phyloP scores from a whole-genome alignment of 257 asterid species.

The Nicotiana otophora region DNA sequence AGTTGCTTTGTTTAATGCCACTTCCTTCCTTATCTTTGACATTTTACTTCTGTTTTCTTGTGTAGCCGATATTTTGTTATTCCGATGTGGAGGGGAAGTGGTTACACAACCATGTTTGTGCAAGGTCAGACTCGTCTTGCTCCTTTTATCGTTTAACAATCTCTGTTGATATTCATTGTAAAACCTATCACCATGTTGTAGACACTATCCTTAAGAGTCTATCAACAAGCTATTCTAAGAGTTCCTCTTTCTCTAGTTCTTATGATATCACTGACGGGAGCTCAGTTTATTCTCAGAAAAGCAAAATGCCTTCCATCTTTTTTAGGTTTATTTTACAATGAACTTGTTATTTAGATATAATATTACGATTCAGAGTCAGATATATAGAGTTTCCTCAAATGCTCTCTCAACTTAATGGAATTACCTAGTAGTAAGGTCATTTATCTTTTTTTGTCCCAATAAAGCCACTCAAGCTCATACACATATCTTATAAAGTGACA shows the following conservation, averaged over 20 bases:
- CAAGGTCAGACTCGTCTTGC: conserved; percentile 49
- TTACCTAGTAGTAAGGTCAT: no score
- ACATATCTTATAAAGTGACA: no score
- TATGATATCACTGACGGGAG: background rate
- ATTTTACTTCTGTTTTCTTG: conserved; percentile 13
- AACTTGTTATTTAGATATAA: background rate
- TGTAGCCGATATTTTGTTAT: conserved; percentile 84
- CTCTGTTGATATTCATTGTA: background rate
- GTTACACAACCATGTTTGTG: conserved; percentile 80
- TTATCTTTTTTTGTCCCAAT: no score
- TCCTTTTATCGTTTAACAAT: conserved; percentile 1
- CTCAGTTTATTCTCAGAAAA: background rate
- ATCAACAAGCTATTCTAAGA: background rate
- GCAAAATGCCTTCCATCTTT: background rate
- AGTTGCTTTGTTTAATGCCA: background rate
- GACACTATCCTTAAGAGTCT: background rate
- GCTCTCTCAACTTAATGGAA: no score
- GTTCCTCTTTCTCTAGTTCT: background rate
- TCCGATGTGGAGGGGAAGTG: conserved; percentile 92
- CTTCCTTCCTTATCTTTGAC: conserved; percentile 9
- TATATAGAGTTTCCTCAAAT: background rate
- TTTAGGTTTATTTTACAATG: background rate
- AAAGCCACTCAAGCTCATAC: no score
- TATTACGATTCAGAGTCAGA: background rate
- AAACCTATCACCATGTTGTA: background rate